Conservation (phyloP, 495 filamentous ascomycete genomes). For the Neurospora sp. region DNA sequence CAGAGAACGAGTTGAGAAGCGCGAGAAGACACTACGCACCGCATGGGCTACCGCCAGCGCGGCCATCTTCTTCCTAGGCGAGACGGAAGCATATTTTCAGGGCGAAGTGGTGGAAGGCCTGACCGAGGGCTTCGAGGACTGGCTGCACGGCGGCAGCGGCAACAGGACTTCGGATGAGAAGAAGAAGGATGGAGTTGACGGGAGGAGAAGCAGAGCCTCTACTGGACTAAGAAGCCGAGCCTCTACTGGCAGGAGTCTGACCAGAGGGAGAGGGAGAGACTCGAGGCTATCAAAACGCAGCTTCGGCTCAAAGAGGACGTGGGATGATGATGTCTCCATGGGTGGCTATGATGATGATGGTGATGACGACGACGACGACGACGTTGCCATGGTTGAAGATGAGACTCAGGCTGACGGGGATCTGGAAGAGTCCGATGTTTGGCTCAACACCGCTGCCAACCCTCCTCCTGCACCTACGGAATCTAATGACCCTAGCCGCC, state of each 20-base stretch:
- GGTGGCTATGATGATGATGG: neutral
- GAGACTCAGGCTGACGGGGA: constrained; percentile 6
- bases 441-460: neutral
- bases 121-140: constrained; percentile 54
- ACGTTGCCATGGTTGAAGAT: constrained; percentile 13
- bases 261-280: neutral
- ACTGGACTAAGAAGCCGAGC: constrained; percentile 7
- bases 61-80: constrained; percentile 77
- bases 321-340: neutral
- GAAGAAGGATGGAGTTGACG: neutral
- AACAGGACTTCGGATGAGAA: constrained; percentile 11
- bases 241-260: constrained; percentile 1
- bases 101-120: constrained; percentile 76
- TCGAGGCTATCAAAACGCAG: neutral
- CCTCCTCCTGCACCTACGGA: neutral
- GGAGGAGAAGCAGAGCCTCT: neutral
- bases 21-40: constrained; percentile 57
- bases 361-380: neutral
- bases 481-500: constrained; percentile 7
- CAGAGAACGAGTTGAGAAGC: constrained; percentile 46
- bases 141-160: constrained; percentile 30
- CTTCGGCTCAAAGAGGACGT: neutral
- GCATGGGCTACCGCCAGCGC: constrained; percentile 82
- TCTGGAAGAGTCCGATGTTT: neutral
- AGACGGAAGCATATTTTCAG: constrained; percentile 78